Base-by-base conservation (phyloP, 2,329 filamentous ascomycete genomes). In the Hirsutella minnesotensis region DNA sequence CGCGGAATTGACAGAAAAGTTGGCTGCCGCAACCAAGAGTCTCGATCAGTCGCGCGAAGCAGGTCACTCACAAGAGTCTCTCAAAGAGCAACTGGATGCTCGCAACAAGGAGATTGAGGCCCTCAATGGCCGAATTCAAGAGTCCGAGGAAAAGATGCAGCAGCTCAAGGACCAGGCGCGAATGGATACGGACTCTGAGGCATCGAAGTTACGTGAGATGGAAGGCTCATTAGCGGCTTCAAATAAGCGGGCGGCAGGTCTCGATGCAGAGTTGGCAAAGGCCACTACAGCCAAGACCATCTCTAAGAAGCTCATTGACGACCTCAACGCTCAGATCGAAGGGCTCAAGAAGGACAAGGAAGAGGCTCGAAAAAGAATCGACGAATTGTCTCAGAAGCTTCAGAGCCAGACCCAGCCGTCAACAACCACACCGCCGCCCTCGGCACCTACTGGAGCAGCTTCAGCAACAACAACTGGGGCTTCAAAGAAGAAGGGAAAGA, bases 401-500 rank as follows among this genome's bases (percentile, higher is more conserved):
- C 62, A 67, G 34, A 42, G 53, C 1, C 47, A 54, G 19, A 42
- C 53, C 1, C 47, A 54, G 19, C 40, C 56, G 1, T 30, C 49
- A 5, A 33, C 53, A 10, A 41, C 53, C 5, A 35, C 54, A 3
- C 34, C 53, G 5, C 38, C 55, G 3, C 36, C 56, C 10, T 21
- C 55, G 5, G 20, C 51, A 7, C 46, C 52, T 4, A 46, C 53
- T 5, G 47, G 60, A 1, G 40, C 55, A 1, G 38, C 59, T 4
- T 46, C 53, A 4, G 47, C 60, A 1, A 41, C 55, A 1, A 38
- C 59, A 7, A 44, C 44, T 10, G 41, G 49, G 13, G 47, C 49
- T 3, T 55, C 55, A 0, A 68, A 69, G 46, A 75, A 72, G 46
- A 90, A 88, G 65, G 94, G 86, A 63, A 89, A 86, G 61, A 94